Conservation (phyloP, 441 rosid genomes). For the Dalechampia spathulata region DNA sequence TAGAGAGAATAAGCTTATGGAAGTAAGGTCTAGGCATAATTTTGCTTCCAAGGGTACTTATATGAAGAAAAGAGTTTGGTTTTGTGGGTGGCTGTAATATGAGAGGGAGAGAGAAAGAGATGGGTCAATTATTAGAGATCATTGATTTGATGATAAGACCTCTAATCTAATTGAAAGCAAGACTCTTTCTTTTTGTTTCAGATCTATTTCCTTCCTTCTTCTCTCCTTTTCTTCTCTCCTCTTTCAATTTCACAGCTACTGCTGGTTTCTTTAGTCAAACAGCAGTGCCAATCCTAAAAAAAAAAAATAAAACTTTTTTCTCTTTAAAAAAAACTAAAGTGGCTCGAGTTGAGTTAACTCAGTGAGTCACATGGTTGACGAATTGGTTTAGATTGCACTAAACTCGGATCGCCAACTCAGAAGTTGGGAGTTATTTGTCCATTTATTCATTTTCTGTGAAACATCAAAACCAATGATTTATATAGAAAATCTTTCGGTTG, state of each 20-base stretch:
- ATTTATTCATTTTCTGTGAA: too few relatives aligned
- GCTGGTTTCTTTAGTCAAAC: conserved; percentile 30
- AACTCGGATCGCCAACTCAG: conserved; percentile 7
- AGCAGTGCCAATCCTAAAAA: conserved; percentile 6
- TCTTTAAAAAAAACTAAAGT: conserved; percentile 10
- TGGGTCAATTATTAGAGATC: conserved; percentile 15
- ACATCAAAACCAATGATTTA: background rate
- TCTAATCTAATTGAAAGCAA: conserved; percentile 11
- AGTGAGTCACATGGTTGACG: background rate
- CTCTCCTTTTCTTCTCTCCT: conserved; percentile 2
- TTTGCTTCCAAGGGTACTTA: background rate
- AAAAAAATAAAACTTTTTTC: too few relatives aligned
- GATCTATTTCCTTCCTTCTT: conserved; percentile 29
- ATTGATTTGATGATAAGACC: conserved; percentile 19
- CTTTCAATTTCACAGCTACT: background rate
- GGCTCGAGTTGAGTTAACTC: conserved; percentile 23
- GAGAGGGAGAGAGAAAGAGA: conserved; percentile 14
- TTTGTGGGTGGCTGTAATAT: conserved; percentile 1
- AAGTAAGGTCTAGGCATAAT: conserved; percentile 91
- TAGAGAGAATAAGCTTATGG: conserved; percentile 74
- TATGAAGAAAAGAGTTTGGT: background rate
- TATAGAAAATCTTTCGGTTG: background rate
- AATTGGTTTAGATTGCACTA: background rate
- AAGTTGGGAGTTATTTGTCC: background rate
- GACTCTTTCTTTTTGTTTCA: conserved; percentile 19